Conservation (phyloP, 2,329 filamentous ascomycete species). For the Colletotrichum sojae region DNA sequence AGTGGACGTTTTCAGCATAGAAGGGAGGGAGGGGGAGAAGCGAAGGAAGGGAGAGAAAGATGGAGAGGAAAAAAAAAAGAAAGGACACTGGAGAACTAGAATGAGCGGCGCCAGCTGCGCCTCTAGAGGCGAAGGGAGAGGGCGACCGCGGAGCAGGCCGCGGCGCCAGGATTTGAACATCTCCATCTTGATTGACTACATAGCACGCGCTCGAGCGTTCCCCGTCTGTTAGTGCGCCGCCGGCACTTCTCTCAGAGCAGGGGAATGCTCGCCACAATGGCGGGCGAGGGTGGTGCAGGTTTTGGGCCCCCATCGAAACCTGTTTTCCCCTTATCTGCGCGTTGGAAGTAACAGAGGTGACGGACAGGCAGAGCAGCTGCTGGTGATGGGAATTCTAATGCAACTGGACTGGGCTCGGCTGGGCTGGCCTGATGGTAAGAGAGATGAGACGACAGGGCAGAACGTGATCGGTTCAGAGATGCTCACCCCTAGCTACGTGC, state of each 20-base stretch:
- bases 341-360: neutral
- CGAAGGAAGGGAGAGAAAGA: neutral
- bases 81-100: neutral
- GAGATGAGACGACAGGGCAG: constrained; percentile 28
- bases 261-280: constrained; percentile 31
- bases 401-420: neutral
- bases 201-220: constrained; percentile 28
- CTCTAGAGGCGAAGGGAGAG: neutral
- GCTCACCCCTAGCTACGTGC: constrained; percentile 20
- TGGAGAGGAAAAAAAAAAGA: neutral
- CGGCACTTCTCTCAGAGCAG: constrained; percentile 12
- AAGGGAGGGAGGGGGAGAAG: neutral
- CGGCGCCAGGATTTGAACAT: constrained; percentile 4
- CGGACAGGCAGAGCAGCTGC: neutral
- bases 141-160: neutral
- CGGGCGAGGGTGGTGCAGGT: neutral
- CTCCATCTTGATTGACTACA: constrained; percentile 7
- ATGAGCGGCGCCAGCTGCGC: neutral
- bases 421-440: no score
- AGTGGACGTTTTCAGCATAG: constrained; percentile 17
- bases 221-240: constrained; percentile 7
- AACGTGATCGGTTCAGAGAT: constrained; percentile 3
- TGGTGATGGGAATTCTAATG: constrained; percentile 1
- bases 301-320: constrained; percentile 29
- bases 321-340: constrained; percentile 13